Conservation (phyloP, 2,329 filamentous ascomycete genomes). For the Stylonectria norvegica region DNA sequence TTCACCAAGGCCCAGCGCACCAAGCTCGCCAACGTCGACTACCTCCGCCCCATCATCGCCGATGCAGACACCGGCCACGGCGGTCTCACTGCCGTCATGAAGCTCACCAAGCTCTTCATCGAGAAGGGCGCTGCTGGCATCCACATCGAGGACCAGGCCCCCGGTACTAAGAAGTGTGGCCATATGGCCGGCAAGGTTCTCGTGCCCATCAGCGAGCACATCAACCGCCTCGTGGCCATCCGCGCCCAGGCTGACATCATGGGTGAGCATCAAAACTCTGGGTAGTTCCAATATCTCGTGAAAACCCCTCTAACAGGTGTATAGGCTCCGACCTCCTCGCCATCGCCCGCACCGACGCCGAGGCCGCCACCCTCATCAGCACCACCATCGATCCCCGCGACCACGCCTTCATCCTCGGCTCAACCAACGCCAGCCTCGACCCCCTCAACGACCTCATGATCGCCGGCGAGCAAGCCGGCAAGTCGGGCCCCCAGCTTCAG, state of each 20-base stretch:
- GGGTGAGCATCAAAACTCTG: constrained; percentile 51
- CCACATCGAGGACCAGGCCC: constrained; percentile 97
- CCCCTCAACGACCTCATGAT: constrained; percentile 90
- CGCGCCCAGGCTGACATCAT: constrained; percentile 98
- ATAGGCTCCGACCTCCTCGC: constrained; percentile 80
- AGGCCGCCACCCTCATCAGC: constrained; percentile 95
- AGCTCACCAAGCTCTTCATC: constrained; percentile 95
- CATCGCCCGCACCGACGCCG: constrained; percentile 92
- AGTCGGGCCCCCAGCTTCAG: constrained; percentile 77
- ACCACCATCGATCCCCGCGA: constrained; percentile 95
- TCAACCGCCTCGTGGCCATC: constrained; percentile 95
- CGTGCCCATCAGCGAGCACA: constrained; percentile 95
- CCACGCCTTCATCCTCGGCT: constrained; percentile 87
- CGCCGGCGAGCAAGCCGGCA: constrained; percentile 76
- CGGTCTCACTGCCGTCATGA: constrained; percentile 98
- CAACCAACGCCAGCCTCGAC: constrained; percentile 79
- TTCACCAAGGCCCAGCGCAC: constrained; percentile 68
- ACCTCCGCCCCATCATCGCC: constrained; percentile 90
- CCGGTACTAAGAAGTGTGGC: constrained; percentile 98
- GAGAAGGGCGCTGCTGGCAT: constrained; percentile 97
- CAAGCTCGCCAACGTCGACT: constrained; percentile 79
- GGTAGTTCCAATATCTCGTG: constrained; percentile 15
- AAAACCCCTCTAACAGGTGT: constrained; percentile 18
- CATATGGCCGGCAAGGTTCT: constrained; percentile 99
- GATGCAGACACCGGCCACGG: constrained; percentile 97